Conservation (phyloP, 2,329 filamentous ascomycete genomes). For the Cercospora beticola region DNA sequence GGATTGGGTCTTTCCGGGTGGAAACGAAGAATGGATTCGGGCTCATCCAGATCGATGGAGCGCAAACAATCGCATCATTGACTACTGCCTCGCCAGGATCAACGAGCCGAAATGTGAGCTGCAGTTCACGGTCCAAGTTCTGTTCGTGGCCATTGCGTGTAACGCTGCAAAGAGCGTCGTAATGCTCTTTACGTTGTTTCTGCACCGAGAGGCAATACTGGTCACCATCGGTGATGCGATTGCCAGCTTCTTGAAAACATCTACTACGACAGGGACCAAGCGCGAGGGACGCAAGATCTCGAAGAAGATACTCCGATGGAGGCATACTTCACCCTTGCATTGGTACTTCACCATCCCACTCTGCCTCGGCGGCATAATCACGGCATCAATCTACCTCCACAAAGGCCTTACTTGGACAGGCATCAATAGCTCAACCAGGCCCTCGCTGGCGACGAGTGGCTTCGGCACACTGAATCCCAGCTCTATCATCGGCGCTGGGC, state of each 20-base stretch:
- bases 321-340: background rate
- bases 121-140: constrained; percentile 20
- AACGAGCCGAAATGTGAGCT: constrained; percentile 14
- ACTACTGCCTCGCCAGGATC: constrained; percentile 21
- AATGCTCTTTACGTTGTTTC: constrained; percentile 20
- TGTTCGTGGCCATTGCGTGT: constrained; percentile 19
- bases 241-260: constrained; percentile 22
- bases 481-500: background rate
- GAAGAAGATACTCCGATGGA: background rate
- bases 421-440: background rate
- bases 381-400: background rate
- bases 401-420: background rate
- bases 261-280: constrained; percentile 18
- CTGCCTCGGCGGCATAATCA: constrained; percentile 4
- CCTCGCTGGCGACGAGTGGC: background rate
- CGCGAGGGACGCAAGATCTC: background rate
- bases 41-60: background rate
- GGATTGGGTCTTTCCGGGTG: background rate
- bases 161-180: constrained; percentile 17
- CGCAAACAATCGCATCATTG: constrained; percentile 7
- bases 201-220: constrained; percentile 15
- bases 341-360: constrained; percentile 16
- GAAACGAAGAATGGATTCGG: background rate
- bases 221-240: constrained; percentile 29
- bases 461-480: constrained; percentile 15